phyloP scores from a whole-genome alignment of 768 basidiomycete genomes.

The Lentinula aciculospora region DNA sequence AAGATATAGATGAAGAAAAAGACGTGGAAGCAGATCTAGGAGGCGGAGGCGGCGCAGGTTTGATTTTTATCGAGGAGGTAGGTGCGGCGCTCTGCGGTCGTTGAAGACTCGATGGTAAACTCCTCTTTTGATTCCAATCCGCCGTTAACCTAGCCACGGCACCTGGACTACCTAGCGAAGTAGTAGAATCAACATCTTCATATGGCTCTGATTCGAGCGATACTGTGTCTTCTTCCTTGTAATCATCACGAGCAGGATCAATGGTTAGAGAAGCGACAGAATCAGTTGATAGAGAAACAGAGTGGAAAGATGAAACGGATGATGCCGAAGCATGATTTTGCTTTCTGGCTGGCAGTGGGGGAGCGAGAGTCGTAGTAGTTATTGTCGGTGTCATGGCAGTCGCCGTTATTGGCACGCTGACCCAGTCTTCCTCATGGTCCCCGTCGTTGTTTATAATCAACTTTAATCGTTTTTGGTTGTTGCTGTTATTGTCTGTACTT shows the following conservation, averaged over 20 bases:
- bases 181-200: conserved; percentile 53
- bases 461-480: not conserved
- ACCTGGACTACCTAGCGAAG: conserved; percentile 48
- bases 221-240: conserved; percentile 33
- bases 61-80: not conserved
- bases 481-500: not conserved
- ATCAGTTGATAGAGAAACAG: conserved; percentile 74
- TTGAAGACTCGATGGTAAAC: conserved; percentile 42
- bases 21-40: conserved; percentile 11
- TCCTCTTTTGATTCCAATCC: conserved; percentile 39
- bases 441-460: not conserved
- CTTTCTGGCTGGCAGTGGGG: conserved; percentile 65
- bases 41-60: conserved; percentile 11
- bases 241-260: conserved; percentile 35
- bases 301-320: conserved; percentile 80
- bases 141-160: conserved; percentile 35
- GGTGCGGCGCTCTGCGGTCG: conserved; percentile 27
- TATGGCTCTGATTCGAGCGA: conserved; percentile 65
- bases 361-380: conserved; percentile 23
- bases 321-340: conserved; percentile 58
- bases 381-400: not conserved
- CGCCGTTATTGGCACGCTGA: not conserved
- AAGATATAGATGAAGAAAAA: conserved; percentile 15
- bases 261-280: conserved; percentile 35
- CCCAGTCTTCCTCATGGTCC: conserved; percentile 1